A percentile compares a stretch with the other conserved stretches of the same genome.
Conservation (phyloP, 306 rosid species). For the Corylus americana region DNA sequence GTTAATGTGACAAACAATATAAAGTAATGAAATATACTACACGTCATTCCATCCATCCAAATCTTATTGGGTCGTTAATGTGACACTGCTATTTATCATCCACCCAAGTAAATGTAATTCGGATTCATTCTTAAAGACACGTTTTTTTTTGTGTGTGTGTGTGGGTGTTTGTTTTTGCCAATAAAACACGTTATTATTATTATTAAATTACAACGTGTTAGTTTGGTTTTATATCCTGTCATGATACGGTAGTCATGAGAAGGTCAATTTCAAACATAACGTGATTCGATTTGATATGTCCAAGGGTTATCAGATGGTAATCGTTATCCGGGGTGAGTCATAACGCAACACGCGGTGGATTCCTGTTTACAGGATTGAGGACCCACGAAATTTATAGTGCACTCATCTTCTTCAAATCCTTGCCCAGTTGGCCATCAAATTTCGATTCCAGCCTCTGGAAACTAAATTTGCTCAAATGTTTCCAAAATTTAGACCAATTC, state of each 20-base stretch:
- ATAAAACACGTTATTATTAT: not conserved
- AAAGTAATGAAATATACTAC: no score
- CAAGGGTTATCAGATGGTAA: constrained; percentile 3
- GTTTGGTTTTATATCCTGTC: not conserved
- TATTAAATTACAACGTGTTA: not conserved
- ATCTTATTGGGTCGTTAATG: no score
- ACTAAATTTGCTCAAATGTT: no score
- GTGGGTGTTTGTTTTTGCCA: not conserved
- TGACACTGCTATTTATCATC: no score
- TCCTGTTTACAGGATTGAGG: not conserved
- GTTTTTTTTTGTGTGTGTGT: not conserved
- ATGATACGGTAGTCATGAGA: constrained; percentile 1
- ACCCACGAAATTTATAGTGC: not conserved
- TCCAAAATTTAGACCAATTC: no score
- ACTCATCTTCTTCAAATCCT: not conserved
- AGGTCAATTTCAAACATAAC: constrained; percentile 5
- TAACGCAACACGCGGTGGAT: constrained; percentile 7
- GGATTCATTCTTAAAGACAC: not conserved
- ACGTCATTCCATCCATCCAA: no score
- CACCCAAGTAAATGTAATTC: not conserved
- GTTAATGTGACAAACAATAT: no score
- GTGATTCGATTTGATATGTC: not conserved
- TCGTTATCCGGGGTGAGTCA: constrained; percentile 20
- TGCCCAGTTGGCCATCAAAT: not conserved
- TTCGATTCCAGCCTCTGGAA: no score